These are phyloP conservation scores for Phaeomoniella chlamydospora DNA, from an alignment of 2,329 filamentous ascomycete genomes.

Conservation along the genomic window DNA sequence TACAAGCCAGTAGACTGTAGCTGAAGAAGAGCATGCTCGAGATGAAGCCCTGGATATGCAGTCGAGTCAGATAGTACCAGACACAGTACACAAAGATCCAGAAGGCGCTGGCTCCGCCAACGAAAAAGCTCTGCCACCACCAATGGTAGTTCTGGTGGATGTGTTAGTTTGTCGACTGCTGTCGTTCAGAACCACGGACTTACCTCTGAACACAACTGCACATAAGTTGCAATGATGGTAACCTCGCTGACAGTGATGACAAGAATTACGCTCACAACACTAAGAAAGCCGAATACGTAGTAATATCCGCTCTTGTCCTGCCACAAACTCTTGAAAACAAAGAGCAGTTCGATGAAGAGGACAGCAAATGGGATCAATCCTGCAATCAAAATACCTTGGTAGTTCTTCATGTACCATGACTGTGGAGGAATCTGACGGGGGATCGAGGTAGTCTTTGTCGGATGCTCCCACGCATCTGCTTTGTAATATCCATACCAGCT, in stretches of 20 bases:
- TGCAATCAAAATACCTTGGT: slow-evolving; percentile 53
- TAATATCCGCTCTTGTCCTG: slow-evolving; percentile 86
- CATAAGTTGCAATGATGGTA: slow-evolving; percentile 69
- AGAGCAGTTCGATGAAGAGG: slow-evolving; percentile 75
- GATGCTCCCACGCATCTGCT: slow-evolving; percentile 60
- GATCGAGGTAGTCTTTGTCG: slow-evolving; percentile 59
- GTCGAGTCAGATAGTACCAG: slow-evolving; percentile 70
- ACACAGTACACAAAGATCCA: slow-evolving; percentile 75
- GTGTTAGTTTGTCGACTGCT: slow-evolving; percentile 1
- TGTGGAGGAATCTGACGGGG: slow-evolving; percentile 61
- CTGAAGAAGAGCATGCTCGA: slow-evolving; percentile 72
- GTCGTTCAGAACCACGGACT: slow-evolving; percentile 6
- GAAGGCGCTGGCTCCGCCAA: slow-evolving; percentile 59
- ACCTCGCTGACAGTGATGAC: slow-evolving; percentile 69
- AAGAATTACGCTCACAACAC: slow-evolving; percentile 57
- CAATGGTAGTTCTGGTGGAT: slow-evolving; percentile 59
- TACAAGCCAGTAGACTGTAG: slow-evolving; percentile 70
- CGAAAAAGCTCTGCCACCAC: slow-evolving; percentile 83
- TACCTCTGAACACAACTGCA: slow-evolving; percentile 65
- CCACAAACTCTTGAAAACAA: slow-evolving; percentile 78
- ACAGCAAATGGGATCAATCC: slow-evolving; percentile 75
- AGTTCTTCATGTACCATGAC: slow-evolving; percentile 57
- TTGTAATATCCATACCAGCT: slow-evolving; percentile 62
- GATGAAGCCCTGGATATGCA: slow-evolving; percentile 68
- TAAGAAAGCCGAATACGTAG: slow-evolving; percentile 78